Base-by-base conservation (phyloP, 192 early-diverging fungal species). In the Backusella westeae region DNA sequence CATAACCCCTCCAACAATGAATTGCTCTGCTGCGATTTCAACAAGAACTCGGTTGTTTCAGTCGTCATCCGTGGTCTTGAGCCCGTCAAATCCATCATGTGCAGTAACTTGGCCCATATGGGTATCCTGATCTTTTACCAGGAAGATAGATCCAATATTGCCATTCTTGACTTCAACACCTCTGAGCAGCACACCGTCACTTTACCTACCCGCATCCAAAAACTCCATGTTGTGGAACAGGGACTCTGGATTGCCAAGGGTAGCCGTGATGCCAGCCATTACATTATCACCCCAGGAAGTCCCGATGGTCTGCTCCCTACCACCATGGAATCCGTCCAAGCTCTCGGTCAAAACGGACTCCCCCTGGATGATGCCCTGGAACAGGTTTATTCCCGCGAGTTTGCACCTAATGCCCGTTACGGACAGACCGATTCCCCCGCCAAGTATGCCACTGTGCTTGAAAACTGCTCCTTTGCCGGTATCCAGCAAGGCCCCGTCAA, bases 1-100 rank as follows among this genome's bases (percentile, higher is more conserved):
- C 91, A 92, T 67, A 90, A 92, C 66, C 84, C 89, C 12, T 74
- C 83, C 1, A 89, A 90, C 52, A 87, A 90, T 70, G 84, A 84
- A 21, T 71, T 93, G 23, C 75, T 92, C 4, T 88, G 81, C 9
- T 75, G 86, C 63, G 89, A 90, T 75, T 87, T 87, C 41, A 36
- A 36, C 34, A 87, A 83, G 38, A 82, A 85, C n/a, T 78, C 77
- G 9, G 84, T 89, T 7, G 84, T 84, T 0, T 86, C 88, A 0
- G 80, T 87, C 26, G 68, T 79, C 3, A 35, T 81, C 26, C 49
- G 83, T 80, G 85, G 81, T 32, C 75, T 86, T 26, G 85, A 82
- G 32, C 86, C 80, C 17, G 72, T 78, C 17, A 79, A 82, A 35
- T 85, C 85, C 32, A 79, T 83, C 44, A 87, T 87, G 86, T 72